phyloP scores from a whole-genome alignment of 2,329 filamentous ascomycete species.

The Plectosphaerella sp. region DNA sequence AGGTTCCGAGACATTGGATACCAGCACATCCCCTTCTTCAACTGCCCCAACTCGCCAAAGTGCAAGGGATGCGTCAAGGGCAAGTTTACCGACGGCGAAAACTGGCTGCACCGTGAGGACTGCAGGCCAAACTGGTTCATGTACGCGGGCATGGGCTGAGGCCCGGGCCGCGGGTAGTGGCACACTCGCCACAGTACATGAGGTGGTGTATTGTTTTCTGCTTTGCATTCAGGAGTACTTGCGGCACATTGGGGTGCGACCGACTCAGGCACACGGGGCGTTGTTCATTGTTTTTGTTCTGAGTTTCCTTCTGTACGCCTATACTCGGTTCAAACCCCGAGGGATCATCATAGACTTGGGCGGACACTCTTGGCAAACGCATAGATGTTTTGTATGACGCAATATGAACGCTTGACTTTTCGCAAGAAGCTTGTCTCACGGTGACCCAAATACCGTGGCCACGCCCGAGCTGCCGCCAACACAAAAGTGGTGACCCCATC shows the following conservation, averaged over 20 bases:
- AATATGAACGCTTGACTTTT: not conserved
- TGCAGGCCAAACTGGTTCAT: slow-evolving; percentile 98
- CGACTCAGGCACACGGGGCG: too few relatives aligned
- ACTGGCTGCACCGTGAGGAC: slow-evolving; percentile 83
- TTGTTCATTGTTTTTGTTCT: too few relatives aligned
- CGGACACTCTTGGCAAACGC: slow-evolving; percentile 10
- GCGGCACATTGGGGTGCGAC: too few relatives aligned
- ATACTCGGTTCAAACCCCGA: too few relatives aligned
- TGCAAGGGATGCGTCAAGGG: slow-evolving; percentile 85
- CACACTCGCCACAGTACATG: too few relatives aligned
- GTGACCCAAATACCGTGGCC: slow-evolving; percentile 57
- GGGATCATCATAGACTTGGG: slow-evolving; percentile 2
- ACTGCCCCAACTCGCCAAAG: slow-evolving; percentile 95
- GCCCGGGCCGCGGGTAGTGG: too few relatives aligned
- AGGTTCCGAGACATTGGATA: slow-evolving; percentile 99
- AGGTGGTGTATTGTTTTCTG: too few relatives aligned
- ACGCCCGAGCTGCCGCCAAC: slow-evolving; percentile 61
- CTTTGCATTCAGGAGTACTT: too few relatives aligned
- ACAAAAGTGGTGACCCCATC: slow-evolving; percentile 61
- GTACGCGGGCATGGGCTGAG: slow-evolving; percentile 75
- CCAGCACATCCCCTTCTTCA: slow-evolving; percentile 97
- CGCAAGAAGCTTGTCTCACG: slow-evolving; percentile 11
- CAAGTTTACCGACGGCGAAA: slow-evolving; percentile 82
- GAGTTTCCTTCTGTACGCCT: too few relatives aligned
- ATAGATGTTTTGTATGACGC: not conserved